Evolutionary conservation across 1,139 yeast genomes (phyloP), one percentile per base, ranked within the genome.

Genomic region (Taphrina flavorubra): DNA sequence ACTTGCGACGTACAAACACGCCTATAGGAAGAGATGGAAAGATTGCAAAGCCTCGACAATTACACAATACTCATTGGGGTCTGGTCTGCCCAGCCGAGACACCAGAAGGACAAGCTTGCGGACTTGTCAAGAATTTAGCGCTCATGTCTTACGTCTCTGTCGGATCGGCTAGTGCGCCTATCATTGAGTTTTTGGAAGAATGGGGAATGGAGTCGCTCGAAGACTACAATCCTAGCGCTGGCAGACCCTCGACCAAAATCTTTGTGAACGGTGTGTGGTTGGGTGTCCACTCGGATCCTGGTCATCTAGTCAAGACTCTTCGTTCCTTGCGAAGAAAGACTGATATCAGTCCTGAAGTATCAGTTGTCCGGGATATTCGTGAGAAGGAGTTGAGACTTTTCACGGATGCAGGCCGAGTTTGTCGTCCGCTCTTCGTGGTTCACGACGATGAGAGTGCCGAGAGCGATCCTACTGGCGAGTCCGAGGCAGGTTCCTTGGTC

Each of bases 81-180:
- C 85, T 94, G 76, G 99, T 94, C 56, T 94, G 99, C 81, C 99
- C 99, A 59, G 99, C 99, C 36, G 99, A 94, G 80, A 94, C 99
- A 16, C 99, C 99, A 2, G 99, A 94, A 83, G 99, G 99, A 77
- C 99, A 94, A 82, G 99, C 99, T 63, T 94, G 99, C 89, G 99
- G 99, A 76, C 84, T 94, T 79, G 99, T 95, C 69, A 94, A 94
- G 82, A 94, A 94, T 79, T 83, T 94, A 78, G 92, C 98, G 0
- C 83, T 94, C 75, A 92, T 95, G 98, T 86, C 98, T 0, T 92
- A 98, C 83, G 92, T 94, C 70, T 94, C 99, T 39, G 99, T 95
- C 73, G 99, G 99, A 78, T 86, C 97, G 11, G 91, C 96, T n/a
- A 90, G 97, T 51, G 97, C 92, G 77, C 97, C 98, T 55, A 92